A percentile compares a stretch with the other conserved stretches of the same genome.
Evolutionary conservation across 163 green algal species (phyloP).

Genomic region (Chlamydomonas reinhardtii): DNA sequence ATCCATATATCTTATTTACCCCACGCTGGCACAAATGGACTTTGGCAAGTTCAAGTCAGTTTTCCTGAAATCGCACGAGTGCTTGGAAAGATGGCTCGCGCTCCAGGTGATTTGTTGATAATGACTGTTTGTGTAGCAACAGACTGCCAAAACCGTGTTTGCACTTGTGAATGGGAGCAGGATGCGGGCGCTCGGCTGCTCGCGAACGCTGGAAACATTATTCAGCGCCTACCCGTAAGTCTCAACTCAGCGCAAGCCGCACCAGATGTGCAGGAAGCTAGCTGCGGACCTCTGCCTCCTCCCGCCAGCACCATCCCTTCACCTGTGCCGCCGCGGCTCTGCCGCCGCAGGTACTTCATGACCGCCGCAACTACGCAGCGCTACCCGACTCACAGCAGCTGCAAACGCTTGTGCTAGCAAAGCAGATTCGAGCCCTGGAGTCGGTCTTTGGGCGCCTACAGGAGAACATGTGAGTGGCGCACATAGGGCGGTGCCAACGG

Average conservation of each 20-base stretch:
- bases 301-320: no score
- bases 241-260: no score
- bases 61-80: conserved; percentile 4
- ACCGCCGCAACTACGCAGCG: conserved; percentile 10
- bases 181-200: conserved; percentile 2
- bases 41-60: conserved; percentile 3
- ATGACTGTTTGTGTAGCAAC: neutral
- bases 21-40: no score
- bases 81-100: neutral
- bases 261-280: no score
- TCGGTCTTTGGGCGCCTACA: conserved; percentile 41
- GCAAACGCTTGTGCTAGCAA: conserved; percentile 38
- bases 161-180: neutral
- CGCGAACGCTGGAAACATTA: conserved; percentile 26
- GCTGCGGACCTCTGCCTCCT: no score
- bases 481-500: no score
- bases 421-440: conserved; percentile 37
- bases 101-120: neutral
- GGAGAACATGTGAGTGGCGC: conserved; percentile 39
- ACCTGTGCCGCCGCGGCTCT: no score
- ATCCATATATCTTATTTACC: no score
- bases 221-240: conserved; percentile 31
- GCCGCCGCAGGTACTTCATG: conserved; percentile 19
- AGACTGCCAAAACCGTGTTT: no score
- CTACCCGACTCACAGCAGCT: conserved; percentile 3